A percentile compares a stretch with the other conserved stretches of the same genome.
Evolutionary conservation across 371 early-diverging fungal species (phyloP).

Genomic region (Syncephalis plumigaleata): DNA sequence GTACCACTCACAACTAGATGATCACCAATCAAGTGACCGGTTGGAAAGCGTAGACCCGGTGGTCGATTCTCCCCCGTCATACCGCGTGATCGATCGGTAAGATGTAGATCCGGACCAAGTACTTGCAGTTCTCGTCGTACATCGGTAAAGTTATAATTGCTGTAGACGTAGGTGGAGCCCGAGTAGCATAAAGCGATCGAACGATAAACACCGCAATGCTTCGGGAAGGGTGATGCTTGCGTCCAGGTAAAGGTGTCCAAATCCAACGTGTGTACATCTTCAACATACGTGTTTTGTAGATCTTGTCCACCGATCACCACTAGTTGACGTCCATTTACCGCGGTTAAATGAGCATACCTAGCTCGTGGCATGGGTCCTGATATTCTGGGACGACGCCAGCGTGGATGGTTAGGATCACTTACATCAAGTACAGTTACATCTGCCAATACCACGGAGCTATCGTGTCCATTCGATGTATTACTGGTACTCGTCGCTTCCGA

Average conservation of each 20-base stretch:
- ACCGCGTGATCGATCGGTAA: constrained; percentile 19
- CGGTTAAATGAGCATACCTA: constrained; percentile 66
- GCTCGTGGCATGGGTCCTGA: constrained; percentile 7
- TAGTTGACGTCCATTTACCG: constrained; percentile 31
- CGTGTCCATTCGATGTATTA: constrained; percentile 40
- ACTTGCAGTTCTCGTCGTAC: constrained; percentile 51
- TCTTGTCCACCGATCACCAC: constrained; percentile 73
- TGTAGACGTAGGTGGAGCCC: constrained; percentile 42
- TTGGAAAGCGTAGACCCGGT: constrained; percentile 65
- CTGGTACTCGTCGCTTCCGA: constrained; percentile 14
- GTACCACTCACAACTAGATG: constrained; percentile 57
- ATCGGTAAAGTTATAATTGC: constrained; percentile 63
- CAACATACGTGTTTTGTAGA: constrained; percentile 51
- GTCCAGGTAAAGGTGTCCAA: constrained; percentile 48
- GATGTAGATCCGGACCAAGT: constrained; percentile 39
- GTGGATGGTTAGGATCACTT: constrained; percentile 21
- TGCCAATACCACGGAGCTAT: constrained; percentile 49
- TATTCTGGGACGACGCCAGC: constrained; percentile 17
- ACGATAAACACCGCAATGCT: constrained; percentile 57
- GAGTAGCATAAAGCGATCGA: constrained; percentile 17
- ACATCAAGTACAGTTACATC: constrained; percentile 38
- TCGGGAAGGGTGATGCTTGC: constrained; percentile 37
- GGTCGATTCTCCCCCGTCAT: constrained; percentile 31
- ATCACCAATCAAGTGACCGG: constrained; percentile 40
- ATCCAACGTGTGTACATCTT: constrained; percentile 59